Base-by-base conservation (phyloP, 2,329 filamentous ascomycete species). In the Penicillium occitanis region DNA sequence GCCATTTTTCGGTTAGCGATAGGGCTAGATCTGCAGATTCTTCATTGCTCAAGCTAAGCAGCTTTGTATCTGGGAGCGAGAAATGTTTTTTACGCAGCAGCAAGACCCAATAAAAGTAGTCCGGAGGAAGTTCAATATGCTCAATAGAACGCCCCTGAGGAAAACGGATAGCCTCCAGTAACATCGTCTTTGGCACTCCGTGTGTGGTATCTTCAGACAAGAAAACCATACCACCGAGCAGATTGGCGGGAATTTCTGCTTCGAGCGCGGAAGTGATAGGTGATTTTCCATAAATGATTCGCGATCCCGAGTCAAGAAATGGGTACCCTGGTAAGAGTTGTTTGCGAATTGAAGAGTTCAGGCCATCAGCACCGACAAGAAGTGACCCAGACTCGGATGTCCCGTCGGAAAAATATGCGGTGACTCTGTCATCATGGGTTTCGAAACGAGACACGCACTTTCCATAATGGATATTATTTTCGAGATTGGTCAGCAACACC, bases 251-350 rank as follows among this genome's bases (percentile, higher is more conserved):
- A 19, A 70, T 42, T 10, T 63, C 61, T 2, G 42, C 35, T n/a
- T 70, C 42, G 5, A 70, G 64, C 3, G 68, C 65, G 0, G 60
- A 46, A 4, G 68, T 69, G 3, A 71, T 55, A 2, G 72, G 71
- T 1, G 79, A 80, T 67, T 79, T 81, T 22, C 79, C 79, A 61
- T 78, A 82, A 11, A 82, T 73, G 30, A 75, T 75, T 11, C 77
- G 71, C 17, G 74, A 73, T 8, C 75, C 72, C 0, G 79, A 79
- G 66, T 83, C 80, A 4, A 82, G 59, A 4, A 74, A 66, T 22
- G 71, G 67, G 42, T 75, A 73, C 0, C 73, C 61, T 0, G 80
- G 80, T 2, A 81, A 66, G 19, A 76, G 68, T 63, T 81, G 79
- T 33, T 70, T 75, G 5, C 80, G 72, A n/a, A 80, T 73, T 11